Evolutionary conservation across 2,329 filamentous ascomycete genomes (phyloP), one percentile per base, ranked within the genome.

Genomic region (Sordariomycetes sp.): DNA sequence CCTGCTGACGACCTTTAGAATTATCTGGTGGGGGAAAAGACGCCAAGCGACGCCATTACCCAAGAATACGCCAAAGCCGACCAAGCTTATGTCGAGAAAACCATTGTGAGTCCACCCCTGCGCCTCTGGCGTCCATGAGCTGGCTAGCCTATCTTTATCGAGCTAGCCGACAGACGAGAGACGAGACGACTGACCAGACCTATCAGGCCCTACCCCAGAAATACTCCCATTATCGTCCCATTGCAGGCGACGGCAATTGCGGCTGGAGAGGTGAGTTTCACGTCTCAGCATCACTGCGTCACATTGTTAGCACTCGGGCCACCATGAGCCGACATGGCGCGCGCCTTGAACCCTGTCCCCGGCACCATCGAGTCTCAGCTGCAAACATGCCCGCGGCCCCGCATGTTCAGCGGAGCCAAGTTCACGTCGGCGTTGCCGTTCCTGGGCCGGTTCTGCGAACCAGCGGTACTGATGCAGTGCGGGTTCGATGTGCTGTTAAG

Each of bases 241-340:
- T 94, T 55, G 80, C 83, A 58, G 90, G 92, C 34, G 90, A 96
- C 61, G 92, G 92, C 39, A 93, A 94, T 55, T 96, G 92, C 61
- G 92, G 90, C 50, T 96, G 92, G 90, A 77, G 90, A 81, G 92
- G 90, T 95, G 70, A 66, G 79, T 64, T n/a, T 30, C 17, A 9
- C 33, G 35, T n/a, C n/a, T n/a, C n/a, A n/a, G n/a, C n/a, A n/a
- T n/a, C n/a, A n/a, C n/a, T n/a, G n/a, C n/a, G n/a, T n/a, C n/a
- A n/a, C n/a, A n/a, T n/a, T n/a, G n/a, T n/a, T n/a, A n/a, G n/a
- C n/a, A n/a, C n/a, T n/a, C n/a, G n/a, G n/a, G n/a, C n/a, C n/a
- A n/a, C n/a, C n/a, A n/a, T n/a, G n/a, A n/a, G n/a, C n/a, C n/a
- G n/a, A n/a, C n/a, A n/a, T n/a, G n/a, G n/a, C n/a, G n/a, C n/a